These are phyloP conservation scores for Sporothrix pallida DNA, from an alignment of 2,329 filamentous ascomycete genomes.

Conservation along the genomic window DNA sequence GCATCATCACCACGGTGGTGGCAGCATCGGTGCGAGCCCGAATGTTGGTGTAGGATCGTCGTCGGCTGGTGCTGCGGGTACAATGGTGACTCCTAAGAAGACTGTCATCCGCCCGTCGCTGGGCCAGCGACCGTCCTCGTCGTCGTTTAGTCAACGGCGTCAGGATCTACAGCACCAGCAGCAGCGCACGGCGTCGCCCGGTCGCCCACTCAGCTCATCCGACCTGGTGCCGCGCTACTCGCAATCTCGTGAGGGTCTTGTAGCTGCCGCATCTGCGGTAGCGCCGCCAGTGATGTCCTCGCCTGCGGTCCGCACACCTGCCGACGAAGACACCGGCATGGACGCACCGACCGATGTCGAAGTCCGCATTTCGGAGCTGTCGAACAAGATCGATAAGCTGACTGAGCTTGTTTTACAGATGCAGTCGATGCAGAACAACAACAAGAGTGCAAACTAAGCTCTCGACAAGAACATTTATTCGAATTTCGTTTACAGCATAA, in stretches of 20 bases:
- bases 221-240: constrained; percentile 29
- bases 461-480: not conserved
- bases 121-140: constrained; percentile 24
- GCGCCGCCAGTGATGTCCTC: not conserved
- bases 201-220: constrained; percentile 33
- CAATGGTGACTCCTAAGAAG: constrained; percentile 31
- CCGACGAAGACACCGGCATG: constrained; percentile 38
- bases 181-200: not conserved
- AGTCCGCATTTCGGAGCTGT: constrained; percentile 60
- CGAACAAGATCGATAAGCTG: constrained; percentile 63
- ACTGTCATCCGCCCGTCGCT: constrained; percentile 28
- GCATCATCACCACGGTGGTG: not conserved
- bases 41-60: not conserved
- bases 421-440: constrained; percentile 26
- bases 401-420: constrained; percentile 59
- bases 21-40: not conserved
- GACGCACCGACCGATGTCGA: constrained; percentile 39
- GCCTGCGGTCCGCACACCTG: not conserved
- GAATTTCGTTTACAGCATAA: not conserved
- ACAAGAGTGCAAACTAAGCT: not conserved
- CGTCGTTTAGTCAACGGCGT: constrained; percentile 23
- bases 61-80: not conserved
- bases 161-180: constrained; percentile 10
- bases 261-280: not conserved
- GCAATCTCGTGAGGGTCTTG: constrained; percentile 15